These are phyloP conservation scores for Ophiostoma piceae DNA, from an alignment of 2,329 filamentous ascomycete genomes.

Conservation along the genomic window DNA sequence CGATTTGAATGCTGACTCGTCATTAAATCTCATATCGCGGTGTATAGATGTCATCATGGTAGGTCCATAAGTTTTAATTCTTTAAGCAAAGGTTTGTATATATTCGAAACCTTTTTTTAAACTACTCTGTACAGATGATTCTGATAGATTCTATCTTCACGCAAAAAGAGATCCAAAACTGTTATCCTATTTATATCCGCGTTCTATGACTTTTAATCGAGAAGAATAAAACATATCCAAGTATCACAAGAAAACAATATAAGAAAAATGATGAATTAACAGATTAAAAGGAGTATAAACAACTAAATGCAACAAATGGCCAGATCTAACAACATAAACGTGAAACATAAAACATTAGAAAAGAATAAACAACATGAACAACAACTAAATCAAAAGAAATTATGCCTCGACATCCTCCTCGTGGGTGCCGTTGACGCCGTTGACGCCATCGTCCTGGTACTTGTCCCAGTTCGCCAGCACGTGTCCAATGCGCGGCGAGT, in stretches of 20 bases:
- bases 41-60: too few relatives aligned
- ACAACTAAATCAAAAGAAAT: background rate
- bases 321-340: background rate
- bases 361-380: background rate
- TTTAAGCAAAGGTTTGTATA: too few relatives aligned
- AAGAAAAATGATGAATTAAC: background rate
- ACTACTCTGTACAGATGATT: too few relatives aligned
- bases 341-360: background rate
- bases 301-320: background rate
- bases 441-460: constrained; percentile 51
- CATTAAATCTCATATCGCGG: background rate
- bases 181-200: too few relatives aligned
- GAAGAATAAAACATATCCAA: background rate
- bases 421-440: constrained; percentile 28
- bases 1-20: background rate
- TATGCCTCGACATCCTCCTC: constrained; percentile 11
- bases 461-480: constrained; percentile 84
- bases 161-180: too few relatives aligned
- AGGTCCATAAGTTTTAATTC: too few relatives aligned
- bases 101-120: too few relatives aligned
- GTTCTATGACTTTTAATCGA: too few relatives aligned
- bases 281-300: background rate
- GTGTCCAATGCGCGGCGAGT: constrained; percentile 69
- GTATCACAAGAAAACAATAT: background rate
- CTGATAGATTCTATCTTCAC: too few relatives aligned